Evolutionary conservation across 2,329 filamentous ascomycete genomes (phyloP), one percentile per base, ranked within the genome.

Genomic region (Monilinia polystroma): DNA sequence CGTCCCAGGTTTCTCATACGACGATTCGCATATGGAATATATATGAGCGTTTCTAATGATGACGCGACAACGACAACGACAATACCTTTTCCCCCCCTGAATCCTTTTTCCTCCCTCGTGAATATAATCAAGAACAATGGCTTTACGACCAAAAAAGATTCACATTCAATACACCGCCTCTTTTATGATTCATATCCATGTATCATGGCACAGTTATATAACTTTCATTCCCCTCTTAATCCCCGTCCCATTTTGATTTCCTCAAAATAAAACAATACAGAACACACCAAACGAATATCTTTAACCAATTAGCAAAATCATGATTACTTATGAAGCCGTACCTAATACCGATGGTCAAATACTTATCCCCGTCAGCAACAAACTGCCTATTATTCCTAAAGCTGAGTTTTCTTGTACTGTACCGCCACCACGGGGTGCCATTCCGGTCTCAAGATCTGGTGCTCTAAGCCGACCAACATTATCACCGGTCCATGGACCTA

Each of bases 341-440:
- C 58, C 58, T 5, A 26, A 51, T 51, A 62, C 58, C 35, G 58
- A 62, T 51, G 45, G 58, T n/a, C 45, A 62, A 20, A 62, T 62
- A 38, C 29, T 62, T 11, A 26, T 38, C 4, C 58, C 58, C n/a
- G 32, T 26, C 32, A 20, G 45, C 4, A 38, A 38, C 14, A 62
- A 62, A 23, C 8, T 16, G 26, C 29, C 32, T 23, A 14, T 51
- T 51, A 12, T 12, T 7, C 29, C 29, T 49, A 29, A 60, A 12
- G 12, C 20, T 23, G 18, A 35, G 23, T 18, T 23, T 12, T 8
- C 45, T 23, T 12, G 57, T n/a, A 26, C 20, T 49, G 1, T 16
- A 20, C 45, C 20, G 10, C 45, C 45, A 23, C n/a, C 14, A 20
- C 45, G 45, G 38, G 18, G 10, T 1, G 32, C 0, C 2, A 18